Evolutionary conservation across 352 stramenopile genomes (phyloP).

Genomic region (Pythium coloratum): DNA sequence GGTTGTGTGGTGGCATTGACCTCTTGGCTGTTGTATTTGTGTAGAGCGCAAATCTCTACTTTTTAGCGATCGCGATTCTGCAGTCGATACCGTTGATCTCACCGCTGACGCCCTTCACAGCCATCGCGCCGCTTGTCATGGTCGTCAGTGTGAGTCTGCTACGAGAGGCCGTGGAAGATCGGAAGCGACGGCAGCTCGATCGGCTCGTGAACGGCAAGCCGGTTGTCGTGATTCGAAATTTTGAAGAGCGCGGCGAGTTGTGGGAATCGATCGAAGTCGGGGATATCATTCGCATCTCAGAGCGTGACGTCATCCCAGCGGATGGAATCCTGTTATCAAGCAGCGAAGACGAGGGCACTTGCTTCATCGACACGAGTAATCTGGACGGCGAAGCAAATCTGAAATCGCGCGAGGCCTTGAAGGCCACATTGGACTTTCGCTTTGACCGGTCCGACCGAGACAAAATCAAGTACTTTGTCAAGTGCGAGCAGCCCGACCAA

Average conservation of each 20-base stretch:
- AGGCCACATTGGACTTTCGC: constrained; percentile 34
- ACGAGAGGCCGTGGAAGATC: constrained; percentile 79
- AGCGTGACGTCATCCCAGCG: constrained; percentile 88
- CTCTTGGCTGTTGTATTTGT: too few relatives aligned
- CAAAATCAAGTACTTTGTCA: constrained; percentile 60
- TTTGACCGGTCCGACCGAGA: constrained; percentile 37
- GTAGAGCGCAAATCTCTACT: constrained; percentile 94
- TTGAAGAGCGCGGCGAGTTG: constrained; percentile 52
- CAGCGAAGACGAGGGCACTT: constrained; percentile 77
- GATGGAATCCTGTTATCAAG: constrained; percentile 90
- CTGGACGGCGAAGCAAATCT: constrained; percentile 81
- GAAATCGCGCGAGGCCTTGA: constrained; percentile 59
- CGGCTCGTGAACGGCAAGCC: constrained; percentile 60
- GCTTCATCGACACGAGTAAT: constrained; percentile 85
- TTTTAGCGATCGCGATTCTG: constrained; percentile 90
- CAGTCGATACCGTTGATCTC: constrained; percentile 89
- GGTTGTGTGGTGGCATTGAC: too few relatives aligned
- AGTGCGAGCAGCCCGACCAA: constrained; percentile 75
- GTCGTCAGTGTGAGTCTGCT: constrained; percentile 78
- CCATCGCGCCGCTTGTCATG: constrained; percentile 79
- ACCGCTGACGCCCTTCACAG: constrained; percentile 66
- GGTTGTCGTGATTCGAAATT: constrained; percentile 57
- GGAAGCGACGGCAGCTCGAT: constrained; percentile 59
- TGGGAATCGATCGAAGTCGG: constrained; percentile 86
- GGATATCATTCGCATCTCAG: constrained; percentile 82